Conservation (phyloP, 208 protist genomes). For the Porcisia hertigi region DNA sequence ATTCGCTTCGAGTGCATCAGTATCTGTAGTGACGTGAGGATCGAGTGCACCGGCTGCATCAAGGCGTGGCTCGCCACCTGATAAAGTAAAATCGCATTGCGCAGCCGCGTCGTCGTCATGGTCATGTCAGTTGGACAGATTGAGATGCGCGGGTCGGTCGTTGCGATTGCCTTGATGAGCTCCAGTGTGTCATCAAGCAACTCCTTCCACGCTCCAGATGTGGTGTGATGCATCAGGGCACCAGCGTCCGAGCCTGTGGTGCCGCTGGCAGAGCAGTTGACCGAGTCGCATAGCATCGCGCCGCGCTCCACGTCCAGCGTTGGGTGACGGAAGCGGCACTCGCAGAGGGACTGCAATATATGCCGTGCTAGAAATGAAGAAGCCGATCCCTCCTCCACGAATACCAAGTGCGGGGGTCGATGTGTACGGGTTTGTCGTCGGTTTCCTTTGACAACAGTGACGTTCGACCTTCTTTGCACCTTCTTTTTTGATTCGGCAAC, state of each 20-base stretch:
- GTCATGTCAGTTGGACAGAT: constrained; percentile 2
- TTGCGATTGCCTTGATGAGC: constrained; percentile 33
- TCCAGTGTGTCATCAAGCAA: constrained; percentile 38
- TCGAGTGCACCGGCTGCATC: constrained; percentile 19
- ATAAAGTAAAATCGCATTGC: constrained; percentile 21
- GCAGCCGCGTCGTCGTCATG: constrained; percentile 7
- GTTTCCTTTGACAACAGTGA: not conserved
- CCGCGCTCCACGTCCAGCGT: constrained; percentile 26
- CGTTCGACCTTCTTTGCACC: too few species aligned
- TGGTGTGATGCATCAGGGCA: not conserved
- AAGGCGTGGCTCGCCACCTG: constrained; percentile 22
- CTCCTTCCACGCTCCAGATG: constrained; percentile 19
- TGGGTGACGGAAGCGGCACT: constrained; percentile 36
- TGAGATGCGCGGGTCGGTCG: not conserved
- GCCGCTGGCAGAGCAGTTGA: not conserved
- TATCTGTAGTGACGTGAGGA: constrained; percentile 14
- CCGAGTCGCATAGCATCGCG: constrained; percentile 2
- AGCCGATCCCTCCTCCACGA: not conserved
- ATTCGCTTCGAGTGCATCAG: constrained; percentile 8
- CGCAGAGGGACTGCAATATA: constrained; percentile 38
- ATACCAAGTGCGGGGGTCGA: not conserved
- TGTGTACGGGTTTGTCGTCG: not conserved
- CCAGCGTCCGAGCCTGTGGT: not conserved
- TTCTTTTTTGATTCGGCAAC: not conserved
- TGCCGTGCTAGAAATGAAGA: constrained; percentile 15